Base-by-base conservation (phyloP, 345 rosid species). In the Eucalyptus lansdowneana region DNA sequence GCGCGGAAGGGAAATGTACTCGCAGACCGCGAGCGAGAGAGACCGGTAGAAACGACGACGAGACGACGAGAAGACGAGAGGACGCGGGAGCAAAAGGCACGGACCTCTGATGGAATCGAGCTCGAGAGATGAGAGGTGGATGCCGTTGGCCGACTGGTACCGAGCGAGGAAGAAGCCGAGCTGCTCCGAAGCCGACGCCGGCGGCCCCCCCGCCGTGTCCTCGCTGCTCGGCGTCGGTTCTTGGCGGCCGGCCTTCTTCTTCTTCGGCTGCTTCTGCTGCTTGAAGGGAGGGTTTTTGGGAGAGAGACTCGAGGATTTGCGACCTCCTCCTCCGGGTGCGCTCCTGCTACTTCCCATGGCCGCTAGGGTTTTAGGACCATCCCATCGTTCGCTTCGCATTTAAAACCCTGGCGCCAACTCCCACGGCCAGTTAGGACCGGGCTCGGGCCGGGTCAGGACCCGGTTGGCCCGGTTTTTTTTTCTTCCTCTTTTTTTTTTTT, bases 81-180 rank as follows among this genome's bases (percentile, higher is more conserved):
- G 83, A 86, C 62, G 21, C 10, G 62, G 87, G 53, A 86, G 85
- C 47, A 40, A 22, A 25, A 24, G 29, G 6, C 9, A 25, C 45
- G 9, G 24, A 87, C 88, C 88, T 54, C 67, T 34, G 67, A 87
- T 51, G 88, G 88, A 53, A 19, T 87, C 88, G 27, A 87, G 88
- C 67, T 87, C 88, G 49, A 87, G 88, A 60, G 88, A 87, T 7
- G 88, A 87, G 13, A 53, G 60, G 27, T 53, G 60, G 49, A 87
- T 54, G 69, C n/a, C 65, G 69, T 54, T 87, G 47, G 88, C 88
- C 60, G 67, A 51, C 60, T 87, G 88, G n/a, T 87, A 87, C 69
- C 9, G 45, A 29, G 60, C 88, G 11, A 87, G 88, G 12, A 87
- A 87, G 69, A 87, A 87, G n/a, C 88, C 88, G 69, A 87, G 49